Percentiles rank a stretch among this genome's conserved stretches.
These are phyloP conservation scores for Sordariomycetes sp. DNA, from an alignment of 2,329 filamentous ascomycete genomes.

Conservation along the genomic window DNA sequence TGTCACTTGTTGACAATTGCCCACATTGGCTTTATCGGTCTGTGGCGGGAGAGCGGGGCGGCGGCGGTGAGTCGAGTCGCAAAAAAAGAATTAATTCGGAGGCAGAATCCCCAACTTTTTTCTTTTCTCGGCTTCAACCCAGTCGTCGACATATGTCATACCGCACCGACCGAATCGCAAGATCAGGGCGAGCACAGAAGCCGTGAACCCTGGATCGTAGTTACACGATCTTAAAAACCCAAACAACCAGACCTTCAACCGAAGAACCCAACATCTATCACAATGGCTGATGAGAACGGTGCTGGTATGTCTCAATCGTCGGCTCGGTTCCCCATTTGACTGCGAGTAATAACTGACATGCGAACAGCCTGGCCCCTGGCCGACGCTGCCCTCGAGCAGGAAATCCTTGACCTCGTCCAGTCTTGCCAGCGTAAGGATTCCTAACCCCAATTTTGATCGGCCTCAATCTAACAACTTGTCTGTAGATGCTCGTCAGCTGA, in stretches of 20 bases:
- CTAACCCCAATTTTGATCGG: not conserved
- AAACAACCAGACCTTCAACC: not conserved
- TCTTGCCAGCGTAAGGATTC: constrained; percentile 37
- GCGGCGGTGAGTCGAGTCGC: not conserved
- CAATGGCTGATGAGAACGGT: constrained; percentile 5
- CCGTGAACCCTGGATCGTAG: constrained; percentile 4
- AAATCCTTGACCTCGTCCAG: constrained; percentile 73
- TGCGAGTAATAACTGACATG: not conserved
- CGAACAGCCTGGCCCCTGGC: constrained; percentile 52
- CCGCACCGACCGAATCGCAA: not conserved
- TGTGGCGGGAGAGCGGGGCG: not conserved
- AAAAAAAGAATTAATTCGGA: not conserved
- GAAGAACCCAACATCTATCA: not conserved
- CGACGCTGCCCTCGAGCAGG: constrained; percentile 61
- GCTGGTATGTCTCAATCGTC: not conserved
- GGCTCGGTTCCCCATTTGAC: not conserved
- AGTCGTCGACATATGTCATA: not conserved
- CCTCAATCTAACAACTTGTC: not conserved
- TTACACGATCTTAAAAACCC: not conserved
- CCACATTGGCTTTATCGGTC: not conserved
- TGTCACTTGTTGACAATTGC: not conserved
- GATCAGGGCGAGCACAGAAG: constrained; percentile 5
- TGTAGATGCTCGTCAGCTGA: constrained; percentile 55
- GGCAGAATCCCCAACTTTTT: not conserved
- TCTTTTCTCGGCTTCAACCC: not conserved